Base-by-base conservation (phyloP, 1,284 basidiomycete genomes). In the Papiliotrema terrestris region DNA sequence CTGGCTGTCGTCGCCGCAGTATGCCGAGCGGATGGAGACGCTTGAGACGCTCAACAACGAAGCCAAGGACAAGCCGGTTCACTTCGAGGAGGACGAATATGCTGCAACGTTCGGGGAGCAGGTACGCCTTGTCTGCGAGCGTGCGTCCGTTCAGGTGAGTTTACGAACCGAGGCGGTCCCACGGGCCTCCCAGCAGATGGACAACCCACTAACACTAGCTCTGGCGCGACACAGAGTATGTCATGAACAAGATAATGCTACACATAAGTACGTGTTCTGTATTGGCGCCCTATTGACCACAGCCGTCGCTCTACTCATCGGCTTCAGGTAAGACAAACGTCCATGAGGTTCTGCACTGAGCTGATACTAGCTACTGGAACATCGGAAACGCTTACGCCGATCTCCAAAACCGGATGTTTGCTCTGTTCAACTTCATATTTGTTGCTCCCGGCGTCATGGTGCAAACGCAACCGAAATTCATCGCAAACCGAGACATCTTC, bases 1-100 rank as follows among this genome's bases (percentile, higher is more conserved):
- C 17, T 89, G 87, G 87, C 72, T 82, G 20, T 77, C 74, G 55
- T 81, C 71, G 37, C 56, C 73, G 5, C 76, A 82, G 56, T 69
- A 71, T 51, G 65, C 67, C 42, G 56, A 59, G 13, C 68, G 78
- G 37, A 67, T 74, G 38, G 45, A 64, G 9, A 73, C 81, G 58
- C 72, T 83, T 36, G 78, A 79, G 25, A 48, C 60, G 8, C 68
- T 79, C 46, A 69, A 72, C 45, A 59, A 60, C 23, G 41, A 56
- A 8, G 45, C 23, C 4, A 17, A 48, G 3, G 49, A 52, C 26
- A 59, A 60, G 22, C 37, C 15, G 2, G 15, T 41, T 14, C 37
- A 46, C 29, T 32, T 39, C 14, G 56, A 51, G 9, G 66, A 65
- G 42, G 65, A 71, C 54, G 65, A 71, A 52, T 72, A 62, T 49